Conservation (phyloP, 2,329 filamentous ascomycete species). For the Paradendryphiella salina region DNA sequence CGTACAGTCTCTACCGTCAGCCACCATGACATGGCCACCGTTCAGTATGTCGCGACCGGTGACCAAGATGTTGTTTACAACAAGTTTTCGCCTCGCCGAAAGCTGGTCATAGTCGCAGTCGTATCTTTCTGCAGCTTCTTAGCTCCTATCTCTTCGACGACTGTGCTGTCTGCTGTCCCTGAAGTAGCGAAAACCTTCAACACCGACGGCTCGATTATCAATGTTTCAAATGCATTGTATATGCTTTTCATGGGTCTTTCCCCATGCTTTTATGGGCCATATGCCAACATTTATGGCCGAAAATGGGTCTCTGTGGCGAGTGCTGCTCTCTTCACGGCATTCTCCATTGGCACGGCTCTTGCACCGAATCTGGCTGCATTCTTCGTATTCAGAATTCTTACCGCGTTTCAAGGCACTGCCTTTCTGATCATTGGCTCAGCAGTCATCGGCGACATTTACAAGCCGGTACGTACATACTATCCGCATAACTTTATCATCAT, state of each 20-base stretch:
- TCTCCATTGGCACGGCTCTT: slow-evolving; percentile 72
- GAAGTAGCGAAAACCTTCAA: slow-evolving; percentile 69
- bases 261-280: slow-evolving; percentile 70
- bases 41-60: slow-evolving; percentile 34
- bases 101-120: slow-evolving; percentile 68
- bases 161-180: slow-evolving; percentile 71
- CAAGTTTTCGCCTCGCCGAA: slow-evolving; percentile 63
- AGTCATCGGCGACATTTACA: slow-evolving; percentile 64
- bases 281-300: slow-evolving; percentile 57
- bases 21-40: slow-evolving; percentile 40
- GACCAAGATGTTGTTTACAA: slow-evolving; percentile 63
- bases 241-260: slow-evolving; percentile 69
- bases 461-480: slow-evolving; percentile 37
- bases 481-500: neutral
- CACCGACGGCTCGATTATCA: slow-evolving; percentile 70
- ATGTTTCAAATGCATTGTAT: slow-evolving; percentile 75
- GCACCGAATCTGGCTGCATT: slow-evolving; percentile 71
- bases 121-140: slow-evolving; percentile 76
- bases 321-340: slow-evolving; percentile 65
- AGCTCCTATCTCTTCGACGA: slow-evolving; percentile 73
- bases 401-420: slow-evolving; percentile 73
- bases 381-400: slow-evolving; percentile 73
- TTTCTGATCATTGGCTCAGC: slow-evolving; percentile 73
- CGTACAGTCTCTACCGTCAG: slow-evolving; percentile 38
- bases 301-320: slow-evolving; percentile 63